Evolutionary conservation across 2,329 filamentous ascomycete species (phyloP).

Genomic region (Monosporascus ibericus): DNA sequence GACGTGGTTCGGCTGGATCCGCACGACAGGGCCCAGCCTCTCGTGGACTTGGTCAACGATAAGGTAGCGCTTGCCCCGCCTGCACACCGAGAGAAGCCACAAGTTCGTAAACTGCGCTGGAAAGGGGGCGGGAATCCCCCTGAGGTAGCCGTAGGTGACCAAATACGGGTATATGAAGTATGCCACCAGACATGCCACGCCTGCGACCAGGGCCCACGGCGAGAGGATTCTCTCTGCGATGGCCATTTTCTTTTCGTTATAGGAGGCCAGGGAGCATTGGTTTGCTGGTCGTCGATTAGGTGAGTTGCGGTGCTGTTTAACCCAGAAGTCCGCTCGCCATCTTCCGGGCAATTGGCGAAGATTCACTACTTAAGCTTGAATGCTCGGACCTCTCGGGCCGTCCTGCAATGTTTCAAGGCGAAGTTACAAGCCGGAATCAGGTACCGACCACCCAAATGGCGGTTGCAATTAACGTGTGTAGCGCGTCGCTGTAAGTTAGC

Average conservation of each 20-base stretch:
- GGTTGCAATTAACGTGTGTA: too few relatives aligned
- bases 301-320: too few relatives aligned
- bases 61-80: conserved; percentile 58
- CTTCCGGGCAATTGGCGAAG: too few relatives aligned
- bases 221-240: conserved; percentile 33
- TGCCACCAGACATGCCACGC: conserved; percentile 41
- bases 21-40: conserved; percentile 70
- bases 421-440: too few relatives aligned
- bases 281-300: too few relatives aligned
- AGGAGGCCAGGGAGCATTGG: too few relatives aligned
- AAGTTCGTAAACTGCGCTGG: conserved; percentile 65
- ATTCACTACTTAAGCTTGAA: too few relatives aligned
- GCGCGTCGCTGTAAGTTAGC: too few relatives aligned
- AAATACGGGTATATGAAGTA: conserved; percentile 58
- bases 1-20: conserved; percentile 79
- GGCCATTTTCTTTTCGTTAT: conserved; percentile 18
- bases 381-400: too few relatives aligned
- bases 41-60: conserved; percentile 68
- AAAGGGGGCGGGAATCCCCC: conserved; percentile 56
- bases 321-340: too few relatives aligned
- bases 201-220: conserved; percentile 39
- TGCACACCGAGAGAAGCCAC: conserved; percentile 66
- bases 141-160: conserved; percentile 43
- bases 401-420: too few relatives aligned
- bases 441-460: too few relatives aligned